These are phyloP conservation scores for Volvariella surrecta DNA, from an alignment of 1,284 basidiomycete genomes.

Conservation along the genomic window DNA sequence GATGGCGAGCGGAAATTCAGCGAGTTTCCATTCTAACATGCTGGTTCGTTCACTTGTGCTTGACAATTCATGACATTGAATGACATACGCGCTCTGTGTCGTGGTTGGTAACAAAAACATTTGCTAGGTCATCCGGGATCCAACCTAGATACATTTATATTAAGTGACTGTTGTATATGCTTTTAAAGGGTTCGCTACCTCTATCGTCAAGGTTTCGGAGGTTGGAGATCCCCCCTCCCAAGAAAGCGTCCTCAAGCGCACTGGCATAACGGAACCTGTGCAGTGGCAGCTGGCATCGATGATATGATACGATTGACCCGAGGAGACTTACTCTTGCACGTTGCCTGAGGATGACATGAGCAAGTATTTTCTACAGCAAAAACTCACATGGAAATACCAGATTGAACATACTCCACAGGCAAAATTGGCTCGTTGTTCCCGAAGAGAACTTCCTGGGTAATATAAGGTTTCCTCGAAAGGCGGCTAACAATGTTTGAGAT, in stretches of 20 bases:
- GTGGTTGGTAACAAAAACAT: constrained; percentile 63
- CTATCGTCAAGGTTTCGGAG: constrained; percentile 47
- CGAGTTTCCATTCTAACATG: constrained; percentile 37
- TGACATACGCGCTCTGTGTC: constrained; percentile 55
- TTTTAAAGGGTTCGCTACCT: constrained; percentile 22
- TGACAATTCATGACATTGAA: neutral
- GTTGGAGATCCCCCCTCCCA: constrained; percentile 37
- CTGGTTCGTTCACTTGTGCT: neutral
- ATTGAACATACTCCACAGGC: constrained; percentile 45
- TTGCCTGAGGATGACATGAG: constrained; percentile 34
- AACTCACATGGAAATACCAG: constrained; percentile 23
- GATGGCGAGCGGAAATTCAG: constrained; percentile 52
- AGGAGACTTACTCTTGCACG: constrained; percentile 47
- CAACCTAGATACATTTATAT: constrained; percentile 32
- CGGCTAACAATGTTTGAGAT: constrained; percentile 44
- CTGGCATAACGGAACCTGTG: constrained; percentile 55
- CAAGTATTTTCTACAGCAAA: no score
- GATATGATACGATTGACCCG: no score
- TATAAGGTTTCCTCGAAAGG: constrained; percentile 34
- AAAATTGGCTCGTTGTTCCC: constrained; percentile 44
- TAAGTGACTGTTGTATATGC: neutral
- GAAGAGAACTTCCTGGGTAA: constrained; percentile 55
- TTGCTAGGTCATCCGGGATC: constrained; percentile 44
- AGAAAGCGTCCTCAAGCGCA: constrained; percentile 43
- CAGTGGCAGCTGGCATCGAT: no score